A percentile compares a stretch with the other conserved stretches of the same genome.
Evolutionary conservation across 257 asterid species (phyloP).

Genomic region (Solanum dulcamara): DNA sequence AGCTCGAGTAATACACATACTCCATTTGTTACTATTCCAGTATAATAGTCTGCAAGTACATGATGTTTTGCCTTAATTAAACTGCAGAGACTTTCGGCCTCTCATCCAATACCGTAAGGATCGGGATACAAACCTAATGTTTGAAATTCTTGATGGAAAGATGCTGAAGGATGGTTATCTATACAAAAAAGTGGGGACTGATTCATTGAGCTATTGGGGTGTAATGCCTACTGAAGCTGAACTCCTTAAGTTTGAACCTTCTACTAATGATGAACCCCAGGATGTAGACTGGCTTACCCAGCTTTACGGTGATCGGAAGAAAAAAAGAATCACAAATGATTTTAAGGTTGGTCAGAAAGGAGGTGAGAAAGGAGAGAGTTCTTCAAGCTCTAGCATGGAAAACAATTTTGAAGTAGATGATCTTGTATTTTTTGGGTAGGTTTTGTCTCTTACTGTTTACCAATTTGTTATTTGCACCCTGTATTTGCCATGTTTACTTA

Average conservation of each 20-base stretch:
- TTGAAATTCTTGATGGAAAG: conserved; percentile 88
- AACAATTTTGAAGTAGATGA: conserved; percentile 64
- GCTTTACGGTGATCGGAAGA: conserved; percentile 72
- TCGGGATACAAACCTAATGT: conserved; percentile 58
- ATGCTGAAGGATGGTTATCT: conserved; percentile 91
- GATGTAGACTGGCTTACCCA: conserved; percentile 77
- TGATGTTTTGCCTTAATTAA: conserved; percentile 1
- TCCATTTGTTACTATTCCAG: not conserved
- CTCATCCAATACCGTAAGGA: conserved; percentile 80
- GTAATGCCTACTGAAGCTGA: conserved; percentile 73
- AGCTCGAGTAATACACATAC: conserved; percentile 67
- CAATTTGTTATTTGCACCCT: not conserved
- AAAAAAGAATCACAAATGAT: conserved; percentile 21
- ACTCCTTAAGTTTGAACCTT: conserved; percentile 86
- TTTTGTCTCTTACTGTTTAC: conserved; percentile 1
- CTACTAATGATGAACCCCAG: conserved; percentile 44
- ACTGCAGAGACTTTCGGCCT: conserved; percentile 82
- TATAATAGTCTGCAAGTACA: conserved; percentile 3
- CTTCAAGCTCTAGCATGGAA: conserved; percentile 38
- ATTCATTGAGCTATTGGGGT: conserved; percentile 78
- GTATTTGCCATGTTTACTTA: conserved; percentile 5
- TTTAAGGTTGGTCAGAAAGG: conserved; percentile 43
- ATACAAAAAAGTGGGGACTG: conserved; percentile 64
- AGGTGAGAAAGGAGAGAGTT: conserved; percentile 50
- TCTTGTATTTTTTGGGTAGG: conserved; percentile 85